phyloP scores from a whole-genome alignment of 352 stramenopile species.

The Globisporangium paroecandrum region DNA sequence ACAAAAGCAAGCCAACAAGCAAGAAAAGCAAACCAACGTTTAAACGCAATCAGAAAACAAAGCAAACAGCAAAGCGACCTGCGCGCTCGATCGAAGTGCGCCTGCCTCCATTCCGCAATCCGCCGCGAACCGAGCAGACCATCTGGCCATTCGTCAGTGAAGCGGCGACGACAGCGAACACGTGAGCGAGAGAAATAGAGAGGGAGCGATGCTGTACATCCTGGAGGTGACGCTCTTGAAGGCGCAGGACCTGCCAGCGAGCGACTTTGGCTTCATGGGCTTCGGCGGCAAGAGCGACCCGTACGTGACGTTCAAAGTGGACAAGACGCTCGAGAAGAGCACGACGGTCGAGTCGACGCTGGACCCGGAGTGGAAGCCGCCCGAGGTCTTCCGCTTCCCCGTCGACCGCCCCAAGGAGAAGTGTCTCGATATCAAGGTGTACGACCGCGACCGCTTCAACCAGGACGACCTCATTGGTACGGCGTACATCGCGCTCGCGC shows the following conservation, averaged over 20 bases:
- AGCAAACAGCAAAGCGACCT: background rate
- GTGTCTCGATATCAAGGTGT: conserved; percentile 52
- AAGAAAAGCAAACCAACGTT: background rate
- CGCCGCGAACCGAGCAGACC: background rate
- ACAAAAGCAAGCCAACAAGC: background rate
- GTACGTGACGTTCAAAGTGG: conserved; percentile 68
- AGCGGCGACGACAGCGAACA: background rate
- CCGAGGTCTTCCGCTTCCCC: conserved; percentile 60
- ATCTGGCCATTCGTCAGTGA: background rate
- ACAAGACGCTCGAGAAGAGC: conserved; percentile 39
- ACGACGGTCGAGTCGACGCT: conserved; percentile 42
- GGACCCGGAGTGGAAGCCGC: conserved; percentile 50
- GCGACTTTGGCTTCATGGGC: conserved; percentile 63
- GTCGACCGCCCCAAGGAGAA: conserved; percentile 56
- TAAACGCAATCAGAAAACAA: background rate
- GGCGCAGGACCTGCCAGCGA: conserved; percentile 47
- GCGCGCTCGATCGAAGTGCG: background rate
- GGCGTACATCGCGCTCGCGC: conserved; percentile 43
- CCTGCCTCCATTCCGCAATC: background rate
- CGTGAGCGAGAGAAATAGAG: background rate
- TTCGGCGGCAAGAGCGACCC: conserved; percentile 77
- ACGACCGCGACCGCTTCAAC: conserved; percentile 60
- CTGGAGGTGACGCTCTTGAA: conserved; percentile 60
- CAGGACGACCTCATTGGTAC: conserved; percentile 58
- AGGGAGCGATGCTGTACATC: conserved; percentile 31